Conservation (phyloP, 345 rosid species). For the Hibiscus mutabilis region DNA sequence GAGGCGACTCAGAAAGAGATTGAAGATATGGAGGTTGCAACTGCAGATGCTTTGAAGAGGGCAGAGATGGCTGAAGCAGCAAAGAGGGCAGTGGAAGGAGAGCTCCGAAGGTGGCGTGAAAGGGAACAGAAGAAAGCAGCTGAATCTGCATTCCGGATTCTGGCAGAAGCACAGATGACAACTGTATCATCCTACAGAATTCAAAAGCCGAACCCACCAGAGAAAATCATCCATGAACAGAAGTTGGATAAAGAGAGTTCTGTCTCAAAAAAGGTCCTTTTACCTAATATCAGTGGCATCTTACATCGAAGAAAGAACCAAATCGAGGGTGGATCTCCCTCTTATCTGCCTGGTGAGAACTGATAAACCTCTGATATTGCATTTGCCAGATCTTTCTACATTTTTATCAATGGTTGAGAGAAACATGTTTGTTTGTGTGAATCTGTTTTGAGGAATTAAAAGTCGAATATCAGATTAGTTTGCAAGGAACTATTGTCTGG, state of each 20-base stretch:
- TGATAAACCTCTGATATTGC: constrained; percentile 34
- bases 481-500: not conserved
- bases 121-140: constrained; percentile 84
- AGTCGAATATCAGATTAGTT: not conserved
- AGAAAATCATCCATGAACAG: constrained; percentile 23
- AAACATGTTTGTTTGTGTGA: constrained; percentile 23
- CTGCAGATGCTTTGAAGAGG: constrained; percentile 62
- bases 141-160: constrained; percentile 66
- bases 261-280: constrained; percentile 51
- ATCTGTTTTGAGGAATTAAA: constrained; percentile 15
- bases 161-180: constrained; percentile 60
- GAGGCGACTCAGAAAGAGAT: constrained; percentile 71
- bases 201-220: constrained; percentile 44
- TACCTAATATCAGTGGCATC: constrained; percentile 61
- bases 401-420: constrained; percentile 25
- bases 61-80: constrained; percentile 98
- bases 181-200: constrained; percentile 47
- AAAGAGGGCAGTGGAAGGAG: constrained; percentile 87
- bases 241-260: constrained; percentile 61
- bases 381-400: constrained; percentile 15
- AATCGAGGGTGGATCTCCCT: constrained; percentile 78
- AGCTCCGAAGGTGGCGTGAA: constrained; percentile 83
- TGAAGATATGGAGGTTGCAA: constrained; percentile 60
- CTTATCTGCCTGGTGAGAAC: constrained; percentile 60
- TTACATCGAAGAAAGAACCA: constrained; percentile 78